phyloP scores from a whole-genome alignment of 2,329 filamentous ascomycete species.

The Chalara sp. region DNA sequence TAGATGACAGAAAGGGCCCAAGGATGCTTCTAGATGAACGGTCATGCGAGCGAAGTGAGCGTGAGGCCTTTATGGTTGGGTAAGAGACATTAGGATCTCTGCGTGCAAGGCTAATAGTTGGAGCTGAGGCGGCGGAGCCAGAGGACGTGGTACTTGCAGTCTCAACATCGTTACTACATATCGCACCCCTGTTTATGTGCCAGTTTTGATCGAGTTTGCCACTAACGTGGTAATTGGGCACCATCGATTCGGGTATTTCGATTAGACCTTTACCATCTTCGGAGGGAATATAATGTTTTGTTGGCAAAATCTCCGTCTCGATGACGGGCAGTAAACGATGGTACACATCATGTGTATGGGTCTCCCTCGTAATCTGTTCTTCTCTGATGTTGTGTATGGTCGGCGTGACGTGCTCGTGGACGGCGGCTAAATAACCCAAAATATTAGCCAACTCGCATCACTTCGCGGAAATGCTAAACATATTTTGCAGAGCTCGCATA shows the following conservation, averaged over 20 bases:
- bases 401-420: slow-evolving; percentile 39
- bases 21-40: neutral
- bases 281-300: slow-evolving; percentile 36
- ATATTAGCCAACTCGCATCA: slow-evolving; percentile 9
- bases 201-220: slow-evolving; percentile 7
- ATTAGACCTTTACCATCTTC: slow-evolving; percentile 34
- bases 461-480: neutral
- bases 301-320: slow-evolving; percentile 44
- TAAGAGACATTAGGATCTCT: slow-evolving; percentile 3
- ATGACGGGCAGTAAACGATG: slow-evolving; percentile 46
- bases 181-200: slow-evolving; percentile 2
- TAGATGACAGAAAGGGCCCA: slow-evolving; percentile 17
- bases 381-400: slow-evolving; percentile 38
- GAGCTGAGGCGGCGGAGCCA: slow-evolving; percentile 10
- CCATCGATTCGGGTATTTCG: slow-evolving; percentile 37
- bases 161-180: neutral
- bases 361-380: slow-evolving; percentile 42
- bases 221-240: slow-evolving; percentile 25
- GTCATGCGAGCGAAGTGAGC: neutral
- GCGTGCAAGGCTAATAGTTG: slow-evolving; percentile 9
- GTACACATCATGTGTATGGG: slow-evolving; percentile 45
- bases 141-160: neutral
- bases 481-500: no score
- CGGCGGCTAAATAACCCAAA: slow-evolving; percentile 33
- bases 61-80: neutral